A percentile compares a stretch with the other conserved stretches of the same genome.
These are phyloP conservation scores for Sequoiadendron giganteum DNA, from an alignment of 75 land plant species.

Conservation along the genomic window DNA sequence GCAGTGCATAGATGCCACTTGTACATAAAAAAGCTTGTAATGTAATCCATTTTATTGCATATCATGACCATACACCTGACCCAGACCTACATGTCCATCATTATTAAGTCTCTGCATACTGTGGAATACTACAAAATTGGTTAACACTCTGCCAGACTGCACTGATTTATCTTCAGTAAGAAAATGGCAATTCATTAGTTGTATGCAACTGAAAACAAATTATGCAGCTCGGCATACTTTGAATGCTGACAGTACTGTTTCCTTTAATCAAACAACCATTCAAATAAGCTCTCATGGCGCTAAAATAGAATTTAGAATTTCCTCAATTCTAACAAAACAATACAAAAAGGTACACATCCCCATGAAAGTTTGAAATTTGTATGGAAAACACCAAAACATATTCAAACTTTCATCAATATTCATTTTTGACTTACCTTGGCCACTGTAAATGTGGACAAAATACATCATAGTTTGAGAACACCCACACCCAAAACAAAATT, in stretches of 20 bases:
- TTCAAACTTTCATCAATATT: neutral
- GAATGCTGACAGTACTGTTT: slow-evolving; percentile 3
- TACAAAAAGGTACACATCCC: neutral
- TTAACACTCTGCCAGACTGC: neutral
- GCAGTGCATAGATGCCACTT: too few species aligned
- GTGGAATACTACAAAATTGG: neutral
- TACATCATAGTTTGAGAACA: neutral
- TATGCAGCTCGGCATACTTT: neutral
- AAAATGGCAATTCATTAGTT: neutral
- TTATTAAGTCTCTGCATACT: neutral
- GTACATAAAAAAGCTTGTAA: neutral
- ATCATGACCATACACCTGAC: neutral
- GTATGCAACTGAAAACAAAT: neutral
- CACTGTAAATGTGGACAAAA: neutral
- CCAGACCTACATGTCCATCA: neutral
- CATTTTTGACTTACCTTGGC: neutral
- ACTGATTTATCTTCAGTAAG: neutral
- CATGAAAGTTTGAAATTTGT: neutral
- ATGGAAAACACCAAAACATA: neutral
- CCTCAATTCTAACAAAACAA: neutral
- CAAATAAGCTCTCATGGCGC: neutral
- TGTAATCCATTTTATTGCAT: neutral
- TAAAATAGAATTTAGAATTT: neutral
- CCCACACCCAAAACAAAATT: neutral
- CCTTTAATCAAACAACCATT: neutral